Conservation (phyloP, 164 flowering plant species). For the Kingdonia uniflora region DNA sequence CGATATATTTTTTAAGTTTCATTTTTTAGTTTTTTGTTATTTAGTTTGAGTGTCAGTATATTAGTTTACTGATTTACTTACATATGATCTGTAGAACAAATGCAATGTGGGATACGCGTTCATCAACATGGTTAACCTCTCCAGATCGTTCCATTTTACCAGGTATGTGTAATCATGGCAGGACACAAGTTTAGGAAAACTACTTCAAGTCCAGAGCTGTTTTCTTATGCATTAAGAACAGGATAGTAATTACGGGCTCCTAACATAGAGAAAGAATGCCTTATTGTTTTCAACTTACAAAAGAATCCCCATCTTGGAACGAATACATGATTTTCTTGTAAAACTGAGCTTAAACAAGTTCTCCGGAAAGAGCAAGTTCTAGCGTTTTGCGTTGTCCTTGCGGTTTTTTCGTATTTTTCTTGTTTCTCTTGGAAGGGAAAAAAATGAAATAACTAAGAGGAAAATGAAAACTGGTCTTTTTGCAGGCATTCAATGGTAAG, state of each 20-base stretch:
- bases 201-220: too few relatives aligned
- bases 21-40: neutral
- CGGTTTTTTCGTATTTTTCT: neutral
- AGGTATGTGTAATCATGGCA: constrained; percentile 31
- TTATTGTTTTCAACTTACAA: too few relatives aligned
- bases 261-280: too few relatives aligned
- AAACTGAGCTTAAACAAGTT: too few relatives aligned
- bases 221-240: too few relatives aligned
- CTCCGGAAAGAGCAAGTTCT: neutral
- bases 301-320: too few relatives aligned
- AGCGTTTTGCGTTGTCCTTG: neutral
- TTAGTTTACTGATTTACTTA: constrained; percentile 1
- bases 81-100: constrained; percentile 45
- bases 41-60: neutral
- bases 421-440: neutral
- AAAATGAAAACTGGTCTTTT: neutral
- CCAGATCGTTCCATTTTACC: constrained; percentile 54
- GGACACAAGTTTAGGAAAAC: too few relatives aligned
- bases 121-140: constrained; percentile 64
- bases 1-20: neutral
- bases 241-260: too few relatives aligned
- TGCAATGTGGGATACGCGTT: constrained; percentile 94
- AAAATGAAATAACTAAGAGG: neutral
- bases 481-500: constrained; percentile 31
- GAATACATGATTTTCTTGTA: too few relatives aligned